Percentiles rank a stretch among this genome's conserved stretches.
Conservation (phyloP, 2,329 filamentous ascomycete species). For the Venturia oleaginea region DNA sequence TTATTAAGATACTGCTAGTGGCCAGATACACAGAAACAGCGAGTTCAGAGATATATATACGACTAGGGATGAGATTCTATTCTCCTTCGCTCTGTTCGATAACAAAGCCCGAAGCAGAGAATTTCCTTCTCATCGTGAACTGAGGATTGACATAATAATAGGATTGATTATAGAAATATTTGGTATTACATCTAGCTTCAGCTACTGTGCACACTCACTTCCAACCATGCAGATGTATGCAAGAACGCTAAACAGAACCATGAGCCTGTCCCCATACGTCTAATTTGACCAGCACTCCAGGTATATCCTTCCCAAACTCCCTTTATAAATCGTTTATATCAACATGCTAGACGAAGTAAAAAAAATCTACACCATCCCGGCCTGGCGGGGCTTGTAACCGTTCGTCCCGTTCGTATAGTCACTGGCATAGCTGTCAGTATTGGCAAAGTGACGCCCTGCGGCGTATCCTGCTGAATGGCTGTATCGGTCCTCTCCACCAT, state of each 20-base stretch:
- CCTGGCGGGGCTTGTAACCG: conserved; percentile 13
- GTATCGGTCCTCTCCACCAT: conserved; percentile 11
- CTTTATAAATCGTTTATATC: not conserved
- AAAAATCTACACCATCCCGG: not conserved
- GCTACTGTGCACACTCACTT: not conserved
- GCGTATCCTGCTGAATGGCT: conserved; percentile 17
- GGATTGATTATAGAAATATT: not conserved
- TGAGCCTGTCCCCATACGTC: not conserved
- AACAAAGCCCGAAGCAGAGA: too few species aligned
- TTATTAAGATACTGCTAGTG: too few species aligned
- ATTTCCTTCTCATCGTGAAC: not conserved
- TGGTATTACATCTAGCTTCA: not conserved
- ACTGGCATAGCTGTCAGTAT: conserved; percentile 18
- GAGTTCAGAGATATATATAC: too few species aligned
- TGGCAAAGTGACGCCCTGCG: conserved; percentile 16
- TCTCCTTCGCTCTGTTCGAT: too few species aligned
- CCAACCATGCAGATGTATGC: not conserved
- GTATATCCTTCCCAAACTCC: conserved; percentile 6
- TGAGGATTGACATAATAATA: not conserved
- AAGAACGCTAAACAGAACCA: not conserved
- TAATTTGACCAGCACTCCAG: not conserved
- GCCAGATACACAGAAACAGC: too few species aligned
- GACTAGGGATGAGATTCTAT: too few species aligned
- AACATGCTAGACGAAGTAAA: not conserved
- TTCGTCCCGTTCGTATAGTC: conserved; percentile 14